Base-by-base conservation (phyloP, 768 basidiomycete genomes). In the Boletus subparvulus region DNA sequence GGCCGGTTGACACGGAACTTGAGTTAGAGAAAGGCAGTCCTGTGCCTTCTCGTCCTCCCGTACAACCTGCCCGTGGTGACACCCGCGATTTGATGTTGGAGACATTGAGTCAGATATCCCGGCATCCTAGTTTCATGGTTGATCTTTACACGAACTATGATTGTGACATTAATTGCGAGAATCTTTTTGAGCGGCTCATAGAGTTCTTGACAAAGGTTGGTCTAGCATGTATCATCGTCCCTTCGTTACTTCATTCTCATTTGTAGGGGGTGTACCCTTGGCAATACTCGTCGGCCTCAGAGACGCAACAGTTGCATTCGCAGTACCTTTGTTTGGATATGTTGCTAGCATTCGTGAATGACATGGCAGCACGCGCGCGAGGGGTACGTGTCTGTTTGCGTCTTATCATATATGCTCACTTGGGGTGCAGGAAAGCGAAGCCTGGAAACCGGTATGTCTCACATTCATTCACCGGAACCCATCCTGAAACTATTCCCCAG, bases 141-240 rank as follows among this genome's bases (percentile, higher is more conserved):
- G 94, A 98, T 65, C 77, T 97, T 14, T 99, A 93, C 76, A 81
- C 86, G 52, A 99, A 98, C 71, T 99, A 98, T 71, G 97, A 99
- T 69, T 98, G 94, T 66, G 94, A 97, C 66, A 85, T 90, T 61
- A 96, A 98, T 66, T 94, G 92, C 70, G 97, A 98, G 75, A 96
- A 98, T 70, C 74, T 98, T 54, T 96, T 95, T 63, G 95, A 98
- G 69, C 80, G 92, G 16, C 74, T 98, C 21, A 76, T 95, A 56
- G 90, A 88, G 26, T 97, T 98, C 70, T 74, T 94, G 61, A 91
- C 92, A 8, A 89, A 91, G 78, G 94, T 93, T 63, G 54, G 78
- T 60, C 40, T 24, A 35, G 10, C 16, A 36, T 12, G 8, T n/a
- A 14, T 53, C 24, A 35, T 39, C 21, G 28, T 64, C 32, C 24